Conservation (phyloP, 805 yeast genomes). For the Kuraishia borneana region DNA sequence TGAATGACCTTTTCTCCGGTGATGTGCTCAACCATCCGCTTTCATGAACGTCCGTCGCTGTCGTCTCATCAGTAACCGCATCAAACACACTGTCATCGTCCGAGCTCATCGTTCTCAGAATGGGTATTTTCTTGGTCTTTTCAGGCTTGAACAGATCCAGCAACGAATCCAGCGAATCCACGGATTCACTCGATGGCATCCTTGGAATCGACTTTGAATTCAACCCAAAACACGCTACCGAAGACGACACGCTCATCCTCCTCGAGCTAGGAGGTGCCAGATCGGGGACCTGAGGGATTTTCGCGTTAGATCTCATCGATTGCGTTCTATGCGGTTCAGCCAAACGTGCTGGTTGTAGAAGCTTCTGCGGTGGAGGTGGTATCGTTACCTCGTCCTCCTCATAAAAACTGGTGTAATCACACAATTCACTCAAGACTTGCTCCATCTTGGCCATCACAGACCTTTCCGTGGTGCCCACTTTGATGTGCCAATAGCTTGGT, state of each 20-base stretch:
- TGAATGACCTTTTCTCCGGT: too few relatives aligned
- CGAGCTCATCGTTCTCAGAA: too few relatives aligned
- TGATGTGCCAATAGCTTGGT: slow-evolving; percentile 60
- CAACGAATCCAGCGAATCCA: slow-evolving; percentile 13
- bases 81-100: too few relatives aligned
- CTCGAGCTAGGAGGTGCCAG: background rate
- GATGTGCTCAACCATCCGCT: too few relatives aligned
- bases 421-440: slow-evolving; percentile 5
- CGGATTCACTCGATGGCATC: background rate
- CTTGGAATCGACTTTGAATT: background rate
- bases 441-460: slow-evolving; percentile 18
- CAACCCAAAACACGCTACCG: background rate
- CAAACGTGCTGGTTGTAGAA: too few relatives aligned
- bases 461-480: slow-evolving; percentile 21
- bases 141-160: slow-evolving; percentile 11
- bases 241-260: background rate
- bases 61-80: too few relatives aligned
- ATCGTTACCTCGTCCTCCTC: background rate
- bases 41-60: too few relatives aligned
- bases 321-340: background rate
- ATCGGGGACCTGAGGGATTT: background rate
- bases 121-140: slow-evolving; percentile 3
- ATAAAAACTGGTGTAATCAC: slow-evolving; percentile 12
- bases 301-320: background rate
- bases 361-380: too few relatives aligned